These are phyloP conservation scores for Cladosporium sp. DNA, from an alignment of 2,329 filamentous ascomycete species.

Conservation along the genomic window DNA sequence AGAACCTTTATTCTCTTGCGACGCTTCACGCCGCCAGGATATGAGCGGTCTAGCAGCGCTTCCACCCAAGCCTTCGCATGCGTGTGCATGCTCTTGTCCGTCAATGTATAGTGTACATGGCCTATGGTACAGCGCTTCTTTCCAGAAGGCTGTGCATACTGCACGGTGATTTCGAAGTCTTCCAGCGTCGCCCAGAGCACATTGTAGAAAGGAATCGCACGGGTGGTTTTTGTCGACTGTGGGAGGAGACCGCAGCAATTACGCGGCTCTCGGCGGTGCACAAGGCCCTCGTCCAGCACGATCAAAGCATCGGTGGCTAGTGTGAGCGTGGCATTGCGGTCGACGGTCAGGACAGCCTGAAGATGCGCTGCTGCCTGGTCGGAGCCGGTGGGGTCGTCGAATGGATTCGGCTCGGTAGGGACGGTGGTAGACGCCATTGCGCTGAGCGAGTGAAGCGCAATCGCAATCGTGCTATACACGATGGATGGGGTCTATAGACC, in stretches of 20 bases:
- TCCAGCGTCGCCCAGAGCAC: conserved; percentile 74
- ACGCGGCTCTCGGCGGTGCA: conserved; percentile 41
- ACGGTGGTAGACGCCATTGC: conserved; percentile 14
- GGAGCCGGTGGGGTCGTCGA: conserved; percentile 27
- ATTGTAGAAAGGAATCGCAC: conserved; percentile 72
- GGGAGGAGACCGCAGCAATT: conserved; percentile 56
- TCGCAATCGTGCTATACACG: conserved; percentile 15
- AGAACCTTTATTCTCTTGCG: conserved; percentile 80
- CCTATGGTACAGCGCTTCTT: conserved; percentile 55
- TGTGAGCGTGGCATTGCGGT: conserved; percentile 56
- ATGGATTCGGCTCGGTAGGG: conserved; percentile 23
- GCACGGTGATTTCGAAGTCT: conserved; percentile 60
- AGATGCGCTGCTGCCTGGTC: conserved; percentile 12
- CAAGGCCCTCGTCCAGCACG: conserved; percentile 55
- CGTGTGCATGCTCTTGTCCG: conserved; percentile 45
- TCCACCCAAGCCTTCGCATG: conserved; percentile 59
- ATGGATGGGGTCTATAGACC: no score
- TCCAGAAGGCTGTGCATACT: conserved; percentile 62
- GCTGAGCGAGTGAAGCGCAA: conserved; percentile 29
- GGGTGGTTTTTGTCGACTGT: conserved; percentile 43
- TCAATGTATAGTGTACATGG: conserved; percentile 58
- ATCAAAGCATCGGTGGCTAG: conserved; percentile 58
- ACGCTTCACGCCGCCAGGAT: conserved; percentile 59
- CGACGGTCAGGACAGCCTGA: conserved; percentile 38
- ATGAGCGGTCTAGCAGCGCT: conserved; percentile 64